phyloP scores from a whole-genome alignment of 1,139 yeast species.

The Sugiyamaella castrensis region DNA sequence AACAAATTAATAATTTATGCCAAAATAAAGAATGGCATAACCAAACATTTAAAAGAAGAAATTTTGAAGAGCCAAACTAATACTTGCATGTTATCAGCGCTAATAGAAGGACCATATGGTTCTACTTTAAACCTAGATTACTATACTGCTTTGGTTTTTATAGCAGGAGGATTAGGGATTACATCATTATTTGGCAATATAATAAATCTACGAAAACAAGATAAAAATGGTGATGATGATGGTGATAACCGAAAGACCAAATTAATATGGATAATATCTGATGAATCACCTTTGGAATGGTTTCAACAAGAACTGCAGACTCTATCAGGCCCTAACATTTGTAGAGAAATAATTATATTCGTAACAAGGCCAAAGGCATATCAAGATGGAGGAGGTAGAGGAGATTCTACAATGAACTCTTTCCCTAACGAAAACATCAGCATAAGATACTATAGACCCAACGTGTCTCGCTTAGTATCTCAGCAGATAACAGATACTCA shows the following conservation, averaged over 20 bases:
- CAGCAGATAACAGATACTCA: conserved; percentile 34
- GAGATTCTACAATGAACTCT: not conserved
- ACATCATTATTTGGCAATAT: conserved; percentile 43
- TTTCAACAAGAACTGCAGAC: conserved; percentile 20
- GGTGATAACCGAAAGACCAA: conserved; percentile 9
- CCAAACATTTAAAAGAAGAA: conserved; percentile 18
- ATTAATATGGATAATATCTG: conserved; percentile 24
- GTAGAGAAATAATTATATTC: conserved; percentile 41
- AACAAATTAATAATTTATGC: conserved; percentile 16
- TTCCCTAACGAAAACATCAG: not conserved
- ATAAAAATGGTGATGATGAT: conserved; percentile 25
- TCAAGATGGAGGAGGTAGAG: not conserved
- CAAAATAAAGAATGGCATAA: conserved; percentile 22
- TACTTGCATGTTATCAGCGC: conserved; percentile 25
- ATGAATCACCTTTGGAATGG: conserved; percentile 20
- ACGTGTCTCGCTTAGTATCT: conserved; percentile 4
- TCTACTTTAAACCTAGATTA: conserved; percentile 46
- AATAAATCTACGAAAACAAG: conserved; percentile 29
- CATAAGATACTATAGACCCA: conserved; percentile 4
- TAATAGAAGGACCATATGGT: conserved; percentile 61
- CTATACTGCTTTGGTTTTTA: conserved; percentile 49
- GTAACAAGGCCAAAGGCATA: conserved; percentile 26
- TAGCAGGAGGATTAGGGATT: conserved; percentile 69
- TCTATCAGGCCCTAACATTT: conserved; percentile 20
- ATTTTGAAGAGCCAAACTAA: conserved; percentile 14